Evolutionary conservation across 1,284 basidiomycete species (phyloP).

Genomic region (Rhodotorula sp.): DNA sequence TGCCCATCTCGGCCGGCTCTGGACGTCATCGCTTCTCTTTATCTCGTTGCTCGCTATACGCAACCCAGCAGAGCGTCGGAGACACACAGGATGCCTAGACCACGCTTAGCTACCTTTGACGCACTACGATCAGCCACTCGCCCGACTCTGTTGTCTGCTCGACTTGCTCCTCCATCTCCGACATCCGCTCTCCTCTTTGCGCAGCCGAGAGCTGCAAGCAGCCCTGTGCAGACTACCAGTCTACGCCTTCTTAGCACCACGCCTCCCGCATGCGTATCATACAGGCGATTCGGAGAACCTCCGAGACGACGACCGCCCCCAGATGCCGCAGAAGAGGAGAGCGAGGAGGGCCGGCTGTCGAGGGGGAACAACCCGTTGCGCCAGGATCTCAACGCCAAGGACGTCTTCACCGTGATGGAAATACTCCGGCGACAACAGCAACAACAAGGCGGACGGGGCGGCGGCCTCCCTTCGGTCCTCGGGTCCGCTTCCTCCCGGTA

Average conservation of each 20-base stretch:
- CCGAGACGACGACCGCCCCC: background rate
- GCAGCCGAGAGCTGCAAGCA: background rate
- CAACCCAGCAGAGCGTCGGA: background rate
- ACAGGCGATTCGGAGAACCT: constrained; percentile 24
- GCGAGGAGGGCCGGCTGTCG: background rate
- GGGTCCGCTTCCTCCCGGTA: background rate
- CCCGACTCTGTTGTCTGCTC: background rate
- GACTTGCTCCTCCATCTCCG: background rate
- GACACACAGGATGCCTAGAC: background rate
- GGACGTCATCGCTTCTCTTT: background rate
- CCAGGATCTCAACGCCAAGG: background rate
- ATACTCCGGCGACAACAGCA: constrained; percentile 1
- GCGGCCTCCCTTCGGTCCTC: background rate
- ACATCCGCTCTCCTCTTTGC: background rate
- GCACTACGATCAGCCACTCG: background rate
- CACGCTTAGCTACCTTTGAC: background rate
- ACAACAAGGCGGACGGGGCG: background rate
- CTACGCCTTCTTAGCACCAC: background rate
- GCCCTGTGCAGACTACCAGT: no score
- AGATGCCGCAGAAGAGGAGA: background rate
- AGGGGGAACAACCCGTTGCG: background rate
- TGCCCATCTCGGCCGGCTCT: background rate
- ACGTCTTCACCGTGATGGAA: background rate
- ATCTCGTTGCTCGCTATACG: background rate
- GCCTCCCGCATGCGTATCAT: background rate